A percentile compares a stretch with the other conserved stretches of the same genome.
Evolutionary conservation across 177 flowering plant genomes (phyloP).

Genomic region (Vitis hybrid): DNA sequence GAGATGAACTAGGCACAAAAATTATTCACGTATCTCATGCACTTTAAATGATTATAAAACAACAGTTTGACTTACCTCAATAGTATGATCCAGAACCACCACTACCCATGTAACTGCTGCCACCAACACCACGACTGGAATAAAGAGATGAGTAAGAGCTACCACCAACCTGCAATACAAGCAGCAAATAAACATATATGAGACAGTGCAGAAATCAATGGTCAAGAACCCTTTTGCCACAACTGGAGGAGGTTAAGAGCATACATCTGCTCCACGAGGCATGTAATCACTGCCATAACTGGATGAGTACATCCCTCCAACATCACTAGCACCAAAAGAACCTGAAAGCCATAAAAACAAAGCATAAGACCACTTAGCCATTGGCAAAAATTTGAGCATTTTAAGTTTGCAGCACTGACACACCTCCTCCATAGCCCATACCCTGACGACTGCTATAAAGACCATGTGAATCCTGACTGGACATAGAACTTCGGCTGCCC

Average conservation of each 20-base stretch:
- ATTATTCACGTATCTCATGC: background rate
- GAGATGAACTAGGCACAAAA: background rate
- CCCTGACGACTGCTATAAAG: constrained; percentile 75
- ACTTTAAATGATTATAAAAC: background rate
- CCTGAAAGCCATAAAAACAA: constrained; percentile 37
- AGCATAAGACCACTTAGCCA: background rate
- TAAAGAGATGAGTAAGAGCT: constrained; percentile 86
- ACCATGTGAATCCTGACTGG: constrained; percentile 75
- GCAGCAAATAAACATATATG: background rate
- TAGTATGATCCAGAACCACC: constrained; percentile 86
- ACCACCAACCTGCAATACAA: constrained; percentile 60
- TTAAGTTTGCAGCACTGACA: background rate
- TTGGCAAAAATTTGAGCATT: background rate
- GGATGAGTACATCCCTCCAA: constrained; percentile 78
- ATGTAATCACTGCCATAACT: constrained; percentile 72
- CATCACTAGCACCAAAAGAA: constrained; percentile 67
- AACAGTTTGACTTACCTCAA: constrained; percentile 47
- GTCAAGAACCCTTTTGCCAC: background rate
- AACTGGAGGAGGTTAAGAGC: constrained; percentile 10
- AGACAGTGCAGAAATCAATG: background rate
- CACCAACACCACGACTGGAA: constrained; percentile 68
- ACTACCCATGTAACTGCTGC: constrained; percentile 73
- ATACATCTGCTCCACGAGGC: constrained; percentile 79
- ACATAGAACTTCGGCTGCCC: constrained; percentile 62
- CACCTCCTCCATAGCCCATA: constrained; percentile 73